Evolutionary conservation across 768 basidiomycete genomes (phyloP).

Genomic region (Phaeotremella skinneri): DNA sequence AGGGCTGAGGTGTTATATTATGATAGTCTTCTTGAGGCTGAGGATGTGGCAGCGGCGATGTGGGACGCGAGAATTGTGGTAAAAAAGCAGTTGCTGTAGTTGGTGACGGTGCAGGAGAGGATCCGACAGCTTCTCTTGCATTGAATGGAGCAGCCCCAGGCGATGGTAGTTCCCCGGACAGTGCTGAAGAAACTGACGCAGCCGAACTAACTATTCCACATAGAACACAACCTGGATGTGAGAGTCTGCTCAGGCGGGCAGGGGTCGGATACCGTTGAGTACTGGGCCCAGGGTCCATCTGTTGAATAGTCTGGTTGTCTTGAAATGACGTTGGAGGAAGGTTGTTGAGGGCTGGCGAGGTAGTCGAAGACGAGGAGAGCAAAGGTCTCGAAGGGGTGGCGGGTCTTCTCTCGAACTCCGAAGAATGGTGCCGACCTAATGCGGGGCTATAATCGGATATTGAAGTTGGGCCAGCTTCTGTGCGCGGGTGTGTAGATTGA

Average conservation of each 20-base stretch:
- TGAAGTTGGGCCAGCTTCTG: neutral
- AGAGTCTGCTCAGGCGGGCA: neutral
- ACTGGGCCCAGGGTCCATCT: neutral
- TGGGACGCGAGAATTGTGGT: neutral
- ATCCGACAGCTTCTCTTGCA: neutral
- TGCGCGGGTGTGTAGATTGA: too few relatives aligned
- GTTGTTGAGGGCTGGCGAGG: neutral
- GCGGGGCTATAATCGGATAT: neutral
- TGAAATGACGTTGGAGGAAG: neutral
- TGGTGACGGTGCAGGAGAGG: neutral
- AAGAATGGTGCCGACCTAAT: neutral
- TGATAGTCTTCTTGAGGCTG: neutral
- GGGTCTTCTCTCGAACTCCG: neutral
- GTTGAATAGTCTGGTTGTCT: too few relatives aligned
- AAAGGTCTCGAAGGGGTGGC: neutral
- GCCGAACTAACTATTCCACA: neutral
- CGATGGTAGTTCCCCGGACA: neutral
- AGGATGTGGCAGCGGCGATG: neutral
- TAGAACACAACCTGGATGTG: constrained; percentile 1
- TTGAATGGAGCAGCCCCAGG: neutral
- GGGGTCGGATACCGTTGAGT: neutral
- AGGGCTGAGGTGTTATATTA: neutral
- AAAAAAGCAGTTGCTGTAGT: neutral
- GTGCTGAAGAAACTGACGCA: neutral
- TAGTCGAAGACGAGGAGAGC: neutral